Conservation (phyloP, 495 filamentous ascomycete genomes). For the Penicillium subrubescens region DNA sequence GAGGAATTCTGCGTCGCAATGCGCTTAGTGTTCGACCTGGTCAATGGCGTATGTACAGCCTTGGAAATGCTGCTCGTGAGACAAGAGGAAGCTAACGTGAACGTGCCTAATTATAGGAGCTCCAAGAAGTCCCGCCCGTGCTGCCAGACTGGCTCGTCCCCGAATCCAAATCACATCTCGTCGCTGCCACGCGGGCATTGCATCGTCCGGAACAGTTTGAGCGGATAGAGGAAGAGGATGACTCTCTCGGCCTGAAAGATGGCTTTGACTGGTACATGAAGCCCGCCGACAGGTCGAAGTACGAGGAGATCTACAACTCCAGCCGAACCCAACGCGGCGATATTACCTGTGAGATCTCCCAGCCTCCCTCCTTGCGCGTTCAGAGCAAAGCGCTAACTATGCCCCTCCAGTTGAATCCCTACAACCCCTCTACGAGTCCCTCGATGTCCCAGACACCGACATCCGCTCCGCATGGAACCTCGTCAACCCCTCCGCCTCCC, state of each 20-base stretch:
- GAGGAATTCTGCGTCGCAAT: slow-evolving; percentile 99
- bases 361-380: background rate
- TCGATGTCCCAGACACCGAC: slow-evolving; percentile 96
- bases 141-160: slow-evolving; percentile 96
- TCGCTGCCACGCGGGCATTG: slow-evolving; percentile 84
- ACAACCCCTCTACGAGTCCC: slow-evolving; percentile 80
- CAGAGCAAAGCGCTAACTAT: slow-evolving; percentile 9
- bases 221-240: slow-evolving; percentile 72
- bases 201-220: slow-evolving; percentile 79
- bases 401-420: slow-evolving; percentile 68
- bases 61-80: background rate
- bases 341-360: slow-evolving; percentile 65
- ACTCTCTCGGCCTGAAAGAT: slow-evolving; percentile 82
- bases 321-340: slow-evolving; percentile 84
- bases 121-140: slow-evolving; percentile 75
- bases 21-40: slow-evolving; percentile 93
- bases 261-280: slow-evolving; percentile 99
- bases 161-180: slow-evolving; percentile 93
- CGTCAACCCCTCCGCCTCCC: slow-evolving; percentile 80
- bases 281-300: slow-evolving; percentile 84
- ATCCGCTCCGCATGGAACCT: slow-evolving; percentile 94
- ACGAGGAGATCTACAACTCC: slow-evolving; percentile 92
- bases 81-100: background rate
- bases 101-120: slow-evolving; percentile 61
- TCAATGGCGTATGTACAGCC: slow-evolving; percentile 75